These are phyloP conservation scores for Diospyros lotus DNA, from an alignment of 148 eudicot species.

Conservation along the genomic window DNA sequence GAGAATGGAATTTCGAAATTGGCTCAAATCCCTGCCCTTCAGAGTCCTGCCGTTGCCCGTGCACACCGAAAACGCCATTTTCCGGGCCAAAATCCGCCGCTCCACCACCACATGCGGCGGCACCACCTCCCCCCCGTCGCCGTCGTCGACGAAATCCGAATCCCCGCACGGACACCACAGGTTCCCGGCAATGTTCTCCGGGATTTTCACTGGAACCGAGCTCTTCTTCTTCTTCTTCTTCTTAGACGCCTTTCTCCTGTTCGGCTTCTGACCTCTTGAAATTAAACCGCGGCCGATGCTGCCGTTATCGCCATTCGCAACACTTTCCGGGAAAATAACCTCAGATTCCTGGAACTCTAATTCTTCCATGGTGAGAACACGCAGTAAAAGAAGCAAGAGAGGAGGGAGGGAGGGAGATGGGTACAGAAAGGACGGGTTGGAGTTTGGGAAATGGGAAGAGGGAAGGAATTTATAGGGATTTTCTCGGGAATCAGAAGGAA, in stretches of 20 bases:
- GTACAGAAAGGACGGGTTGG: neutral
- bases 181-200: slow-evolving; percentile 12
- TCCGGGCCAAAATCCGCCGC: slow-evolving; percentile 32
- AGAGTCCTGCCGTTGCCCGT: slow-evolving; percentile 43
- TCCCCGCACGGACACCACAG: slow-evolving; percentile 20
- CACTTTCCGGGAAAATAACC: slow-evolving; percentile 34
- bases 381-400: neutral
- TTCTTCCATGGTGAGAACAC: slow-evolving; percentile 21
- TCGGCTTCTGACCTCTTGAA: slow-evolving; percentile 5
- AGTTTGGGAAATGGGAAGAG: neutral
- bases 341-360: slow-evolving; percentile 61
- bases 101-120: slow-evolving; percentile 68
- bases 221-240: slow-evolving; percentile 13
- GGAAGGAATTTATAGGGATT: slow-evolving; percentile 29
- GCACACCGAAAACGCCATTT: slow-evolving; percentile 40
- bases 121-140: slow-evolving; percentile 32
- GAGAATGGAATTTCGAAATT: slow-evolving; percentile 62
- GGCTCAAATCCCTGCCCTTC: slow-evolving; percentile 60
- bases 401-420: neutral
- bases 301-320: neutral
- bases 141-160: slow-evolving; percentile 25
- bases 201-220: slow-evolving; percentile 43
- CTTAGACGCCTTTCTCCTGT: slow-evolving; percentile 3
- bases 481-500: neutral
- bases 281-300: neutral